Conservation (phyloP, 257 asterid genomes). For the Scutellaria baicalensis region DNA sequence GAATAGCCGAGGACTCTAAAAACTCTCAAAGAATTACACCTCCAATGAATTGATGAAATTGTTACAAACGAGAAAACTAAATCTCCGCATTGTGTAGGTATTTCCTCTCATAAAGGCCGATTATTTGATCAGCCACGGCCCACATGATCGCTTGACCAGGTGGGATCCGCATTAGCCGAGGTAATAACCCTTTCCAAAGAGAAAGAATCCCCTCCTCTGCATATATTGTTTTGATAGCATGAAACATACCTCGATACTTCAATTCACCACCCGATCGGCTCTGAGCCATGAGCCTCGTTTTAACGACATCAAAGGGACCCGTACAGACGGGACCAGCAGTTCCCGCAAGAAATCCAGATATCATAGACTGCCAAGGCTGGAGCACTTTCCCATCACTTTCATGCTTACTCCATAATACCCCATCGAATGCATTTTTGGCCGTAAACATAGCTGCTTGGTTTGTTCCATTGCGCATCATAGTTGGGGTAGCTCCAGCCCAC, state of each 20-base stretch:
- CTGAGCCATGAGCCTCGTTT: constrained; percentile 98
- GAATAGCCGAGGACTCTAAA: background rate
- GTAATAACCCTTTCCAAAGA: constrained; percentile 83
- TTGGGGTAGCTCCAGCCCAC: constrained; percentile 97
- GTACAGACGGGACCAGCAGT: constrained; percentile 92
- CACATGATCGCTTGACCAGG: constrained; percentile 99
- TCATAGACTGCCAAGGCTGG: constrained; percentile 92
- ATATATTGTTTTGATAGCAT: constrained; percentile 72
- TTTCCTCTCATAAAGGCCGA: constrained; percentile 74
- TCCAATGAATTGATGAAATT: background rate
- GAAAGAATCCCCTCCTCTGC: constrained; percentile 79
- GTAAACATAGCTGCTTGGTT: constrained; percentile 98
- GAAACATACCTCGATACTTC: constrained; percentile 88
- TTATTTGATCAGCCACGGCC: constrained; percentile 94
- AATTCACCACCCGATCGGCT: constrained; percentile 57
- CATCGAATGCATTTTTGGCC: constrained; percentile 88
- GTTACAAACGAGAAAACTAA: constrained; percentile 1
- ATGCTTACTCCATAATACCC: constrained; percentile 64
- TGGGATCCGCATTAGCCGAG: constrained; percentile 95
- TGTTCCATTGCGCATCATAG: constrained; percentile 96
- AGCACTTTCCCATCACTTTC: constrained; percentile 84
- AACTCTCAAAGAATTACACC: background rate
- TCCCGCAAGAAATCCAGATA: constrained; percentile 94
- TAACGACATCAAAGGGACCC: constrained; percentile 97
- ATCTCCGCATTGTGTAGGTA: constrained; percentile 31